Evolutionary conservation across 163 green algal species (phyloP).

Genomic region (Coccomyxa subellipsoidea): DNA sequence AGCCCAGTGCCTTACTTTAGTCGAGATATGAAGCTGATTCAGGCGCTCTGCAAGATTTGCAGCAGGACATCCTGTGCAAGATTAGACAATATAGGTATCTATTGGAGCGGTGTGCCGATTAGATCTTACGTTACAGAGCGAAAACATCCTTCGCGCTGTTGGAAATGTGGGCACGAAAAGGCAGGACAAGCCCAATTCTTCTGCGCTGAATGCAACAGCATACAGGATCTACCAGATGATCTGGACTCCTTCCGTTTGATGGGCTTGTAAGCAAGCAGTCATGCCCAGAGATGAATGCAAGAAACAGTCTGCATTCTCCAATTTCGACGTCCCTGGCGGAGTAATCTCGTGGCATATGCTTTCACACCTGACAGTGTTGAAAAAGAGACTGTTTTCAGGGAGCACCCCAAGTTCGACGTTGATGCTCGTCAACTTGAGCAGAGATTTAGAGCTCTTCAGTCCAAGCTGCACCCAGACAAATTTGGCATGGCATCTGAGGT

Average conservation of each 20-base stretch:
- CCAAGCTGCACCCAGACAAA: constrained; percentile 53
- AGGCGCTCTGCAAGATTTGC: too few species aligned
- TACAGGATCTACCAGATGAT: background rate
- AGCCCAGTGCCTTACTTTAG: too few species aligned
- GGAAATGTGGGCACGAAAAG: background rate
- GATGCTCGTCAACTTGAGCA: background rate
- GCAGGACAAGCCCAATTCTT: background rate
- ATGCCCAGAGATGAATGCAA: background rate
- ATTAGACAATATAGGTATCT: too few species aligned
- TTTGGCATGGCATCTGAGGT: constrained; percentile 28
- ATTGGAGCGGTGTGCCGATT: too few species aligned
- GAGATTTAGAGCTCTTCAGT: constrained; percentile 29
- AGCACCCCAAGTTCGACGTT: background rate
- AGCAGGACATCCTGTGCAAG: too few species aligned
- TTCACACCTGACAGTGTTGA: too few species aligned
- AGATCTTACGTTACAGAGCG: background rate
- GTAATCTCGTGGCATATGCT: too few species aligned
- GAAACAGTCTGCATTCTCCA: too few species aligned
- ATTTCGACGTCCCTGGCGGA: too few species aligned
- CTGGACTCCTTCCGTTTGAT: background rate
- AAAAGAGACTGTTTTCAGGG: background rate
- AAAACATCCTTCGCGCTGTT: background rate
- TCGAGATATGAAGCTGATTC: too few species aligned
- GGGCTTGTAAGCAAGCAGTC: background rate
- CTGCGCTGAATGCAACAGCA: background rate